phyloP scores from a whole-genome alignment of 2,329 filamentous ascomycete species.

The Botrytis aclada region DNA sequence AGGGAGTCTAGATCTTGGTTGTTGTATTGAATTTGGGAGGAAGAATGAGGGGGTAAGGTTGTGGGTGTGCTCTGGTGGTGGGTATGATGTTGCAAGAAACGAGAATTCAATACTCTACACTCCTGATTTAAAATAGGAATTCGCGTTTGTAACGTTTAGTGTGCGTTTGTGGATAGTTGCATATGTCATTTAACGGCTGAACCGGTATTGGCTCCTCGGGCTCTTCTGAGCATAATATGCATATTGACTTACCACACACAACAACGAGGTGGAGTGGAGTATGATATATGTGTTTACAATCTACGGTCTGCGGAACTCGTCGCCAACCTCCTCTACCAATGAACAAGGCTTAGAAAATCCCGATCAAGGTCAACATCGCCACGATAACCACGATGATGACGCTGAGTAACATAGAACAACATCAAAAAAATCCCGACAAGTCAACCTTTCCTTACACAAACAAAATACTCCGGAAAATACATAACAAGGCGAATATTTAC shows the following conservation, averaged over 20 bases:
- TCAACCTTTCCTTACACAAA: not conserved
- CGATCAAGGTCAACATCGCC: too few species aligned
- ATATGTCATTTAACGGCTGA: not conserved
- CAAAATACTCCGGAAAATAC: not conserved
- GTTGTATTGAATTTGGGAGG: not conserved
- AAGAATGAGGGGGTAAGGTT: not conserved
- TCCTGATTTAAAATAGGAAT: not conserved
- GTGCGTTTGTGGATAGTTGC: not conserved
- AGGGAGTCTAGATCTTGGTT: not conserved
- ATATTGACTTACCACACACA: not conserved
- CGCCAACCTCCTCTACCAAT: not conserved
- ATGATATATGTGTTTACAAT: not conserved
- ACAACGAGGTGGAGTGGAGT: not conserved
- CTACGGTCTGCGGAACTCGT: not conserved
- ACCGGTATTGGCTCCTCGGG: not conserved
- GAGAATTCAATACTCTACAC: not conserved
- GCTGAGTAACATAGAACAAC: slow-evolving; percentile 13
- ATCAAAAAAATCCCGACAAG: not conserved
- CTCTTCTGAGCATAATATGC: not conserved
- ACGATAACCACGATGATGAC: not conserved
- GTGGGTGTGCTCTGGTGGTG: not conserved
- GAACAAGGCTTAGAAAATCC: not conserved
- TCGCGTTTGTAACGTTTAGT: not conserved
- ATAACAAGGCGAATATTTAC: slow-evolving; percentile 6
- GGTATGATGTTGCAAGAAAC: not conserved